These are phyloP conservation scores for Zopfochytrium polystomum DNA, from an alignment of 371 early-diverging fungal genomes.

Conservation along the genomic window DNA sequence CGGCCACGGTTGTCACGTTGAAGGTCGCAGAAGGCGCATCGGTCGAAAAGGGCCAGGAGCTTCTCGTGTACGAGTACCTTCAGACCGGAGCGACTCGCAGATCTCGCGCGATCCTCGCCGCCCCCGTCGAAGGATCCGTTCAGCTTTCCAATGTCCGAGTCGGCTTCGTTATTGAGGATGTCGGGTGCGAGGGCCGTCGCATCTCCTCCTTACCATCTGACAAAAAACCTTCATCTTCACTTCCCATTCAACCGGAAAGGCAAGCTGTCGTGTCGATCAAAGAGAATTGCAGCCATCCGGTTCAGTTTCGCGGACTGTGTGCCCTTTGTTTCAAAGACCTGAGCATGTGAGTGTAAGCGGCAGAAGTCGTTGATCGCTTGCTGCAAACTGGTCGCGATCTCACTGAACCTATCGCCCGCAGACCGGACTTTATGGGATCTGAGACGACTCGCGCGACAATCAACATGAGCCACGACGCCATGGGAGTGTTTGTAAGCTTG, in stretches of 20 bases:
- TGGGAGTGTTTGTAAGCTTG: constrained; percentile 61
- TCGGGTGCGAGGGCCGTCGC: no score
- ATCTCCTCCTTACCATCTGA: no score
- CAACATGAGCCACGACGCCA: constrained; percentile 74
- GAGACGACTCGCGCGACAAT: constrained; percentile 56
- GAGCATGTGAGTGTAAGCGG: constrained; percentile 39
- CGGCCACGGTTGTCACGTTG: background rate
- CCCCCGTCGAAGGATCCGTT: no score
- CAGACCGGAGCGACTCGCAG: background rate
- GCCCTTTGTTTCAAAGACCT: constrained; percentile 73
- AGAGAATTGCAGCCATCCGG: constrained; percentile 69
- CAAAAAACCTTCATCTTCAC: no score
- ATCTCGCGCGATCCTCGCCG: background rate
- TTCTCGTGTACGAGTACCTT: background rate
- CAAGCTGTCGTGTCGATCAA: background rate
- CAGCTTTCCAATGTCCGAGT: no score
- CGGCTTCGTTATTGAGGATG: no score
- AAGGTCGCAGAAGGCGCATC: background rate
- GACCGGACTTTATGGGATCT: constrained; percentile 34
- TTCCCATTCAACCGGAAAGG: no score
- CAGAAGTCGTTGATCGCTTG: constrained; percentile 1
- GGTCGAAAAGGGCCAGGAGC: background rate
- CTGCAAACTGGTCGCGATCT: background rate
- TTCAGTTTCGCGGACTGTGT: constrained; percentile 80
- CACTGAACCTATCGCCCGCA: no score